phyloP scores from a whole-genome alignment of 2,329 filamentous ascomycete genomes.

The Alternaria angustiovoidea region DNA sequence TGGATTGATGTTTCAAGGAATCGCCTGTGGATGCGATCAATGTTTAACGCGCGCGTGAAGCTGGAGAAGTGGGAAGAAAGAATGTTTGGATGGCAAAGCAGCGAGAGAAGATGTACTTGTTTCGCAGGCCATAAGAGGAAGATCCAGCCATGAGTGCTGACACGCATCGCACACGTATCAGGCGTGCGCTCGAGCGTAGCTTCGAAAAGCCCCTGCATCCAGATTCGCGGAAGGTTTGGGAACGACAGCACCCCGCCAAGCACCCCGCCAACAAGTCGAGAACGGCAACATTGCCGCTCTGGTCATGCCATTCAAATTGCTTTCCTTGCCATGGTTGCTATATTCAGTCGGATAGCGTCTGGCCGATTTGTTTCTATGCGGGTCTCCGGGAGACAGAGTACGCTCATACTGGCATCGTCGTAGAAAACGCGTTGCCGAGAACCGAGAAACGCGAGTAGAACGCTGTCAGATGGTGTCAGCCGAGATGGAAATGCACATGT shows the following conservation, averaged over 20 bases:
- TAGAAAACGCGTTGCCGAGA: conserved; percentile 19
- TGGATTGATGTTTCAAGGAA: conserved; percentile 15
- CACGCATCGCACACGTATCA: conserved; percentile 30
- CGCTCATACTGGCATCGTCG: conserved; percentile 26
- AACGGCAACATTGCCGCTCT: conserved; percentile 9
- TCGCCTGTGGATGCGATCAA: conserved; percentile 7
- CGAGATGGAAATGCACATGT: conserved; percentile 12
- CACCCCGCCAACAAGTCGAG: conserved; percentile 25
- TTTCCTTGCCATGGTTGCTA: not conserved
- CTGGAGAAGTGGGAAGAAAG: conserved; percentile 19
- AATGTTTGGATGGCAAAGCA: conserved; percentile 28
- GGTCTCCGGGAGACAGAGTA: conserved; percentile 13
- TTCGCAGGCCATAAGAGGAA: conserved; percentile 28
- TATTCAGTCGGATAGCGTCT: conserved; percentile 20
- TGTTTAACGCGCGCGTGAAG: conserved; percentile 20
- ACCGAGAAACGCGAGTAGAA: conserved; percentile 16
- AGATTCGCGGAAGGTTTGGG: conserved; percentile 23
- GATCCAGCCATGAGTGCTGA: conserved; percentile 20
- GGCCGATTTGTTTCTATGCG: conserved; percentile 16
- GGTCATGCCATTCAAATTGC: conserved; percentile 9
- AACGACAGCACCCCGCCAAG: conserved; percentile 35
- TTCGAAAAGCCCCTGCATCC: conserved; percentile 29
- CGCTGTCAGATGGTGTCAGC: conserved; percentile 10
- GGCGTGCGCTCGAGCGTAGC: conserved; percentile 20
- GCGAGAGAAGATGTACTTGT: conserved; percentile 36